Percentiles rank a stretch among this genome's conserved stretches.
Conservation (phyloP, 2,329 filamentous ascomycete species). For the Xylaria sp. region DNA sequence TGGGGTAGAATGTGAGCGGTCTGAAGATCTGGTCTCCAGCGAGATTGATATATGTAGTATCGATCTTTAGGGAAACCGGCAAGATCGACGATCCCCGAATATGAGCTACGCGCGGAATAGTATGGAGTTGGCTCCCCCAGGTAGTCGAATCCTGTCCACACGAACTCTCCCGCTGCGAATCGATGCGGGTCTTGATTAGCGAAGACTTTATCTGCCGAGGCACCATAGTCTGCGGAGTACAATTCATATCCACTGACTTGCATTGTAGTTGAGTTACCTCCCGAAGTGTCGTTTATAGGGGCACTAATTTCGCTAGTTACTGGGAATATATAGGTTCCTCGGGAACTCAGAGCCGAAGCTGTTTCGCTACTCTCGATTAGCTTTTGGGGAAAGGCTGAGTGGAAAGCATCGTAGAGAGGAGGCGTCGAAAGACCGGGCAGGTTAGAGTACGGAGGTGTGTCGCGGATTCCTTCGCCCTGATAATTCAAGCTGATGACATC, state of each 20-base stretch:
- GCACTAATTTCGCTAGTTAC: conserved; percentile 55
- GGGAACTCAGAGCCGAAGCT: conserved; percentile 59
- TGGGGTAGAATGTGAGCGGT: conserved; percentile 66
- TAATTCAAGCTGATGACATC: conserved; percentile 65
- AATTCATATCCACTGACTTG: conserved; percentile 64
- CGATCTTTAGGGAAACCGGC: conserved; percentile 68
- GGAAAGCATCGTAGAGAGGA: conserved; percentile 51
- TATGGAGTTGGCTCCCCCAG: conserved; percentile 63
- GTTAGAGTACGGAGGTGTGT: conserved; percentile 26
- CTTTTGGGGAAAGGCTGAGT: conserved; percentile 58
- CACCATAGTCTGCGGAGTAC: conserved; percentile 59
- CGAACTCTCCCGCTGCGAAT: conserved; percentile 65
- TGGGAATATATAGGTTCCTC: conserved; percentile 65
- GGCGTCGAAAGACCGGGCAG: conserved; percentile 20
- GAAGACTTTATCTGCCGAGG: conserved; percentile 65
- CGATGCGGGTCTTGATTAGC: conserved; percentile 58
- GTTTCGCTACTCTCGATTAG: conserved; percentile 57
- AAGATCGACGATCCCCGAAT: conserved; percentile 67
- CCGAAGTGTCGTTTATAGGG: conserved; percentile 52
- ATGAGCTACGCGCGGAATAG: conserved; percentile 59
- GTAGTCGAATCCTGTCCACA: conserved; percentile 64
- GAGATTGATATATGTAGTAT: conserved; percentile 65
- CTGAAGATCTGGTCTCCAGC: conserved; percentile 60
- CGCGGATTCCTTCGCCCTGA: conserved; percentile 60
- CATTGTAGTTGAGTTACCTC: conserved; percentile 52